Evolutionary conservation across 2,329 filamentous ascomycete species (phyloP), one percentile per base, ranked within the genome.

Genomic region (Diaporthe capsici): DNA sequence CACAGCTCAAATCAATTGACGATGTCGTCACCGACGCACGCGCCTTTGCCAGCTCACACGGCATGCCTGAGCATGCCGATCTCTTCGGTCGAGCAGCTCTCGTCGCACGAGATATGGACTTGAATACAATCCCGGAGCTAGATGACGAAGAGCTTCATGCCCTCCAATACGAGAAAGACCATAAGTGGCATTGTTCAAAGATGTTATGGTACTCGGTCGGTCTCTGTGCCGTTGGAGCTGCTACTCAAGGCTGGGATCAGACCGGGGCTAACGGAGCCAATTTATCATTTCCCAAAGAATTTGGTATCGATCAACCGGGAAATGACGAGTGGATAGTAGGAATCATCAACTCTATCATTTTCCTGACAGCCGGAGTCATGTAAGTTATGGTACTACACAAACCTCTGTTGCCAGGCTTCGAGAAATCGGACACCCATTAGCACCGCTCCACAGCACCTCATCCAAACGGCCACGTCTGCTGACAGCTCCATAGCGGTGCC

Each of bases 71-170:
- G 72, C 88, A 93, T 78, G 84, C 91, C 3, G 84, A 86, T 4
- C 81, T 93, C 22, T 87, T 95, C 72, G 87, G 89, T 71, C 93
- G 92, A 80, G 94, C 93, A 42, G 94, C 94, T 4, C 87, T 96
- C 17, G 89, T 95, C 28, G 94, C 94, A 3, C 93, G 94, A 82
- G 91, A 93, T 78, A 93, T 93, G 0, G 85, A 85, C 13, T 86
- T 86, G 81, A 92, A 94, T 76, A 85, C 88, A 44, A 87, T 95
- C 51, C 84, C 82, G 7, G 80, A 82, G 17, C 79, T 86, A 1
- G 70, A 77, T 2, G 81, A 81, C 0, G 78, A 80, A 89, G 93
- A 94, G 81, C 89, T 92, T 75, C 84, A 87, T 28, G 87, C 86
- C 22, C 87, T 96, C 25, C 86, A 86, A 57, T 86, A 92, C 76